Percentiles rank a stretch among this genome's conserved stretches.
These are phyloP conservation scores for Cladophialophora immunda DNA, from an alignment of 2,329 filamentous ascomycete genomes.

Conservation along the genomic window DNA sequence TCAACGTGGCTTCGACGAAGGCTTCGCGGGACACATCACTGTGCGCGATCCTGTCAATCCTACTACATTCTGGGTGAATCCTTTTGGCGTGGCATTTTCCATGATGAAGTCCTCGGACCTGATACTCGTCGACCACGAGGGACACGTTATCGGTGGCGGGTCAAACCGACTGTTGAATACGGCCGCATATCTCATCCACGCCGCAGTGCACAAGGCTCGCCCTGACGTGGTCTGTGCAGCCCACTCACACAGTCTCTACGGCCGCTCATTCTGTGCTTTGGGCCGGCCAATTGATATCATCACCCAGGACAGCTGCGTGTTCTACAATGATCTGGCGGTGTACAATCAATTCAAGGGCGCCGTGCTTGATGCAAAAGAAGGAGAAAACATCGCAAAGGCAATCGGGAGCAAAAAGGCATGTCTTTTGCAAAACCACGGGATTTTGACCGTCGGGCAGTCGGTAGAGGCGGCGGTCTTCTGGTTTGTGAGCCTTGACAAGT, in stretches of 20 bases:
- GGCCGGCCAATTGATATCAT: constrained; percentile 67
- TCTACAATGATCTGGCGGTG: constrained; percentile 55
- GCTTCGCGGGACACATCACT: constrained; percentile 68
- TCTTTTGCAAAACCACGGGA: constrained; percentile 53
- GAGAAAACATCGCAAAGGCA: constrained; percentile 48
- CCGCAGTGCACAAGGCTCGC: constrained; percentile 66
- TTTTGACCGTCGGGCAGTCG: constrained; percentile 52
- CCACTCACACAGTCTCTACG: constrained; percentile 67
- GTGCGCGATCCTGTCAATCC: constrained; percentile 63
- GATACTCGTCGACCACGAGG: constrained; percentile 52
- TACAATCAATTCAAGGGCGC: constrained; percentile 51
- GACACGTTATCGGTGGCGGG: constrained; percentile 52
- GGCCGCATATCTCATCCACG: constrained; percentile 68
- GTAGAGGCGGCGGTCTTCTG: constrained; percentile 61
- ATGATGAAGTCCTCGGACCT: constrained; percentile 52
- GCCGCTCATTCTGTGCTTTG: constrained; percentile 69
- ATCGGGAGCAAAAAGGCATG: constrained; percentile 52
- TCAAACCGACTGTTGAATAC: constrained; percentile 51
- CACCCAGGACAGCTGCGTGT: constrained; percentile 65
- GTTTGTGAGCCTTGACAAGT: constrained; percentile 64
- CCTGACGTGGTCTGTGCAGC: constrained; percentile 67
- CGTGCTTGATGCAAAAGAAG: constrained; percentile 52
- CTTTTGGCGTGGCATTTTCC: constrained; percentile 36
- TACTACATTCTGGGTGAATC: constrained; percentile 59
- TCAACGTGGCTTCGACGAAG: constrained; percentile 66